These are phyloP conservation scores for Trypanosoma vivax DNA, from an alignment of 208 protist genomes.

Conservation along the genomic window DNA sequence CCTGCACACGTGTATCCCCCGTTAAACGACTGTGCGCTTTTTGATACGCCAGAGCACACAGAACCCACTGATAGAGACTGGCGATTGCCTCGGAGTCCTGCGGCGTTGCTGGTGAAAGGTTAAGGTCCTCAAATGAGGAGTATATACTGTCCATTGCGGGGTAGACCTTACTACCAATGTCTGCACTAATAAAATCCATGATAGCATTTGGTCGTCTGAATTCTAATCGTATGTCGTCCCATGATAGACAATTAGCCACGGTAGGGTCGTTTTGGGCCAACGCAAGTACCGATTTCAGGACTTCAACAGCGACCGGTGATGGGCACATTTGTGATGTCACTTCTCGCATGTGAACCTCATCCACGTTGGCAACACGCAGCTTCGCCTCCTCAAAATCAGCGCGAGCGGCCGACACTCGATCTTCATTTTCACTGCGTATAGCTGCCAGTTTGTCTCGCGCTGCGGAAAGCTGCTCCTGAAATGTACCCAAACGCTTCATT, in stretches of 20 bases:
- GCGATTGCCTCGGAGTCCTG: conserved; percentile 36
- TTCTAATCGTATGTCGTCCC: conserved; percentile 56
- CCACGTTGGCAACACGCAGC: conserved; percentile 22
- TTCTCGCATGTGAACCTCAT: conserved; percentile 47
- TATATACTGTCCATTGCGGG: conserved; percentile 27
- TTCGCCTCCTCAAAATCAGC: conserved; percentile 31
- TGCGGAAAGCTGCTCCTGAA: conserved; percentile 38
- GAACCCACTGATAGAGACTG: conserved; percentile 51
- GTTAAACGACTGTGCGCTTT: conserved; percentile 47
- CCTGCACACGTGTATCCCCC: conserved; percentile 49
- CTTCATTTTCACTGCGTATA: conserved; percentile 60
- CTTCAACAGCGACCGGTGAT: conserved; percentile 45
- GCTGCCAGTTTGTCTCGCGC: conserved; percentile 43
- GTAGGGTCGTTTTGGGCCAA: conserved; percentile 49
- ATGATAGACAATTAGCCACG: conserved; percentile 48
- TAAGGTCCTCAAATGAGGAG: conserved; percentile 22
- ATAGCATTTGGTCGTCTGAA: conserved; percentile 34
- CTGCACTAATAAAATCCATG: conserved; percentile 29
- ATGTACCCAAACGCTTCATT: conserved; percentile 33
- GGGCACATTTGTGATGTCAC: conserved; percentile 43
- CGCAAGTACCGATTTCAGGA: conserved; percentile 48
- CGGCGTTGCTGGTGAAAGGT: conserved; percentile 32
- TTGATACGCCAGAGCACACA: conserved; percentile 54
- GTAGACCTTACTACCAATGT: conserved; percentile 40
- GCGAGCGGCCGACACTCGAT: conserved; percentile 35